Base-by-base conservation (phyloP, 139 green algal genomes). In the Chlorella sp. region DNA sequence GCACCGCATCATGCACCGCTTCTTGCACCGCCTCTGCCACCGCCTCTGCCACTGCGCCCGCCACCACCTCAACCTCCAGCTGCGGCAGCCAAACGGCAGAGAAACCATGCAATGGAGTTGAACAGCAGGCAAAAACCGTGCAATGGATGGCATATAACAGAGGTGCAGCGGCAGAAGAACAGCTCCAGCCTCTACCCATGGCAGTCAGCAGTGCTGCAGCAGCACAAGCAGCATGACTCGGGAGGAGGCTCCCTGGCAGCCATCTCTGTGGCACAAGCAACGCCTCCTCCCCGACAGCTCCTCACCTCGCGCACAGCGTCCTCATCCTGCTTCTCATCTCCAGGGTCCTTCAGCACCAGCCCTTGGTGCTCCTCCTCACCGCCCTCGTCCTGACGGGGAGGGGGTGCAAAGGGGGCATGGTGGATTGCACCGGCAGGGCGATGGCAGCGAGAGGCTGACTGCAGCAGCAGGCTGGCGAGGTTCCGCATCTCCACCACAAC, bases 11-110 rank as follows among this genome's bases (percentile, higher is more conserved):
- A 21, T 72, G 44, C 9, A 84, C 79, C 11, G 79, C 79, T 7
- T 84, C 79, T 30, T 84, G 63, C 17, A 84, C 80, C 11, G 73
- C 73, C 30, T 80, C 73, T 11, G 28, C 21, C 13, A 80, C 73
- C 17, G 73, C 73, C n/a, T 80, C 73, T 7, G 73, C 73, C 44
- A 84, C 78, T 1, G 76, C 76, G 26, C 76, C 78, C 5, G 81
- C 70, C 36, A 86, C 39, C 69, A 86, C 81, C 81, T 86, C 81
- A 39, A 86, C 56, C 55, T 86, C 81, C 26, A 86, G n/a, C 81
- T 86, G 44, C 34, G 55, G 23, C 28, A 38, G 26, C 13, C 6
- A 56, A 11, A 21, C 12, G 51, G 21, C 20, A 67, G 60, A 9
- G 30, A 1, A 12, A 67, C 60, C 16, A 30, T 67, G 60, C 20